Conservation (phyloP, 2,329 filamentous ascomycete genomes). For the Conoideocrella luteorostrata region DNA sequence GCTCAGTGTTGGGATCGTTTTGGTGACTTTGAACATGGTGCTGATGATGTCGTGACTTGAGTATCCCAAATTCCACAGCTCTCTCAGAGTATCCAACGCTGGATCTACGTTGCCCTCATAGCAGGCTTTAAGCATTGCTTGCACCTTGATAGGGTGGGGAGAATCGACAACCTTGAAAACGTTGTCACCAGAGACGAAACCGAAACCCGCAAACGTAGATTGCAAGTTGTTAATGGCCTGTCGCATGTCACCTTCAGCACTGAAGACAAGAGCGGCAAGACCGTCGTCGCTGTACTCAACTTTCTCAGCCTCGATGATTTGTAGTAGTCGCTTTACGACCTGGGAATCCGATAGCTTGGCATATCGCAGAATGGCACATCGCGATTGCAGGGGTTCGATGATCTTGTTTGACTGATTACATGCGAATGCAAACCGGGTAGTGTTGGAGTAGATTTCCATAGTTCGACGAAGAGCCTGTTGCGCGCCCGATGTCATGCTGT, state of each 20-base stretch:
- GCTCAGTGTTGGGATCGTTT: slow-evolving; percentile 84
- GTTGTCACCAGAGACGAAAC: slow-evolving; percentile 95
- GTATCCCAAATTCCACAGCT: slow-evolving; percentile 92
- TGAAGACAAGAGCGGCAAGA: slow-evolving; percentile 92
- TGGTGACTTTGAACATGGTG: slow-evolving; percentile 98
- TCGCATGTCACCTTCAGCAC: slow-evolving; percentile 95
- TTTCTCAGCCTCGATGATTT: slow-evolving; percentile 88
- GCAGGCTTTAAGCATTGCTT: slow-evolving; percentile 97
- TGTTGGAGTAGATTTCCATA: slow-evolving; percentile 98
- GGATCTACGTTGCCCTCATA: slow-evolving; percentile 86
- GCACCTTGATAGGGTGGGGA: slow-evolving; percentile 95
- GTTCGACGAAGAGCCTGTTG: slow-evolving; percentile 92
- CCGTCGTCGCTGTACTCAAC: slow-evolving; percentile 91
- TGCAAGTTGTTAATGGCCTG: slow-evolving; percentile 99
- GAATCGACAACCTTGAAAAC: slow-evolving; percentile 97
- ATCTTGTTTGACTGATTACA: slow-evolving; percentile 99
- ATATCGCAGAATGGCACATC: slow-evolving; percentile 93
- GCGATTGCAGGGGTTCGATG: slow-evolving; percentile 95
- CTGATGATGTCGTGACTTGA: slow-evolving; percentile 98
- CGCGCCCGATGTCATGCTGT: slow-evolving; percentile 95
- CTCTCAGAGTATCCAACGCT: slow-evolving; percentile 77
- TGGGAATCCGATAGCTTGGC: slow-evolving; percentile 87
- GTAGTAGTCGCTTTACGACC: slow-evolving; percentile 81
- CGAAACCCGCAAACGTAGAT: slow-evolving; percentile 86
- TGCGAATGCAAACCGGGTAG: slow-evolving; percentile 93